Evolutionary conservation across 2,329 filamentous ascomycete genomes (phyloP).

Genomic region (Trichoderma harzianum): DNA sequence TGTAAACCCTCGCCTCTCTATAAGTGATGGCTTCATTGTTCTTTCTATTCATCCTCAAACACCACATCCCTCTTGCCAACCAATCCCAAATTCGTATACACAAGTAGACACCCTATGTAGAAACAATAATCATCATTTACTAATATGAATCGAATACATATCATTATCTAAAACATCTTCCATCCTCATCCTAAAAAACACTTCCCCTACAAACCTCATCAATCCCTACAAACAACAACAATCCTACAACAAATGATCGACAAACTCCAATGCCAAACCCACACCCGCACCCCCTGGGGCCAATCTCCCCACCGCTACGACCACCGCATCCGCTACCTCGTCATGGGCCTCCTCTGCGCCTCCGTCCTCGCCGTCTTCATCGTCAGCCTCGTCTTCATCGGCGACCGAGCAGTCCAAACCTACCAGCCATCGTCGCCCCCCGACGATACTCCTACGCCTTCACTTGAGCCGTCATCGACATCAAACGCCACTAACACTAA

Average conservation of each 20-base stretch:
- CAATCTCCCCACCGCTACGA: constrained; percentile 25
- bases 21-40: background rate
- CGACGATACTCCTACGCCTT: background rate
- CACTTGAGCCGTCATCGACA: background rate
- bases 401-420: background rate
- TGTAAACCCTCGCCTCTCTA: too few species aligned
- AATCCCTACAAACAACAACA: background rate
- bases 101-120: background rate
- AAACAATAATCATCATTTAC: background rate
- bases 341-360: constrained; percentile 26
- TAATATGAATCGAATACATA: too few species aligned
- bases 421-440: background rate
- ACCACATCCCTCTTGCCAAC: background rate
- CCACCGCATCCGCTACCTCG: constrained; percentile 26
- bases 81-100: background rate
- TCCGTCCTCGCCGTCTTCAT: constrained; percentile 24
- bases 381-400: constrained; percentile 23
- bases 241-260: constrained; percentile 20
- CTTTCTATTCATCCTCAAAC: background rate
- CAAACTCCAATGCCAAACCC: constrained; percentile 28
- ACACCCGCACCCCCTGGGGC: constrained; percentile 32
- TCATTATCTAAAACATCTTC: too few species aligned
- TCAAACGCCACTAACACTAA: background rate
- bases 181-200: too few species aligned
- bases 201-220: background rate